These are phyloP conservation scores for Pleurotus eryngii DNA, from an alignment of 768 basidiomycete genomes.

Conservation along the genomic window DNA sequence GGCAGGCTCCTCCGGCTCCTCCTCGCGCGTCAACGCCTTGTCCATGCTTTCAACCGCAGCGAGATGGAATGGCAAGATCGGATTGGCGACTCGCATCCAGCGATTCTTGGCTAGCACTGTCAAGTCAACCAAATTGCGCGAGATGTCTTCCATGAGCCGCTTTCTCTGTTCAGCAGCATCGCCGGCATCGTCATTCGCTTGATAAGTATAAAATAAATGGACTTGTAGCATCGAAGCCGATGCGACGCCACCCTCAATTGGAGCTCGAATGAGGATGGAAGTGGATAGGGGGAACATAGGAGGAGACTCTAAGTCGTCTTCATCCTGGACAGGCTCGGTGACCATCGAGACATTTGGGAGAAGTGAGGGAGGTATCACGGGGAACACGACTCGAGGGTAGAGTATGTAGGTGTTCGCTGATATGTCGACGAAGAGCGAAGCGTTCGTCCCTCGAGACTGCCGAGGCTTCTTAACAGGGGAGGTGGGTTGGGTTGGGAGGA, in stretches of 20 bases:
- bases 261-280: slow-evolving; percentile 55
- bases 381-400: slow-evolving; percentile 37
- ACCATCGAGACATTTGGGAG: slow-evolving; percentile 26
- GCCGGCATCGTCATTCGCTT: slow-evolving; percentile 30
- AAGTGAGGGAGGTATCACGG: slow-evolving; percentile 31
- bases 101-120: slow-evolving; percentile 52
- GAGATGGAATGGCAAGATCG: slow-evolving; percentile 69
- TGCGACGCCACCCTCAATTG: slow-evolving; percentile 39
- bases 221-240: slow-evolving; percentile 55
- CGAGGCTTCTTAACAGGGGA: slow-evolving; percentile 18
- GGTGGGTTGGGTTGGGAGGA: slow-evolving; percentile 34
- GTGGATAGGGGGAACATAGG: slow-evolving; percentile 54
- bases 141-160: slow-evolving; percentile 50
- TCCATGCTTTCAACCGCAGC: slow-evolving; percentile 68
- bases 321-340: slow-evolving; percentile 20
- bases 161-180: slow-evolving; percentile 25
- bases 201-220: slow-evolving; percentile 53
- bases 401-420: slow-evolving; percentile 51
- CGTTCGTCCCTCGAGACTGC: slow-evolving; percentile 23
- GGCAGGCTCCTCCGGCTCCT: slow-evolving; percentile 10
- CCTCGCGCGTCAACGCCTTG: slow-evolving; percentile 35
- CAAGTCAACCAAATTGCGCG: slow-evolving; percentile 67
- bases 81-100: slow-evolving; percentile 48
- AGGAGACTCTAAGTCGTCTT: slow-evolving; percentile 23
- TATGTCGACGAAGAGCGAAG: slow-evolving; percentile 38